Evolutionary conservation across 2,329 filamentous ascomycete species (phyloP), one percentile per base, ranked within the genome.

Genomic region (Beauveria sp.): DNA sequence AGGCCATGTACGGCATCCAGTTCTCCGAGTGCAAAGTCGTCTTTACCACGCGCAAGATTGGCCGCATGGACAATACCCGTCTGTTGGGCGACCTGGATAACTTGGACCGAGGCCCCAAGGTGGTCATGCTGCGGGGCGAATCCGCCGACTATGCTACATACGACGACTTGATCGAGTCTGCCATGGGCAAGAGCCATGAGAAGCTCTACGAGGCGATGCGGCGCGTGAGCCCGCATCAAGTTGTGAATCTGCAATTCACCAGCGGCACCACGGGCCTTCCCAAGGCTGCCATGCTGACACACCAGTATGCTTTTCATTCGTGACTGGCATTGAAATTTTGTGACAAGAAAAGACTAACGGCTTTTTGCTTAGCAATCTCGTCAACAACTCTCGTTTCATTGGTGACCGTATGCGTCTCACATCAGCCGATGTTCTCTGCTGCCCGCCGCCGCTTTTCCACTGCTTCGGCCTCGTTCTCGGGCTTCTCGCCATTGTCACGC

Each of bases 391-490:
- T 8, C 82, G 85, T 34, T 88, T 88, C 74, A 87, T 88, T 55
- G 89, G 88, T 59, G 87, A 91, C 71, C 83, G 88, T 48, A 89
- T 92, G 87, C 80, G 83, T 6, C 79, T 93, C 18, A 85, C 83
- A 0, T 75, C 82, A 3, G 76, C 79, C 51, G 89, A 92, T 68
- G 77, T 87, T 8, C 79, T 94, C 12, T 93, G 90, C 77, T 94
- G 90, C 71, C 90, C 90, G 3, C 90, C 90, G 0, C 90, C 91
- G 0, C 80, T 94, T 3, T 94, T 94, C 78, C 91, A 94, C 76
- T 93, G 89, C 76, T 93, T 93, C 69, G 90, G 90, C 1, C 82
- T 93, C 8, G 89, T 92, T 1, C 82, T 92, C 3, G 90, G 90
- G 9, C 79, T 92, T 50, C 80, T 92, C 60, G 86, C 88, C 2